Conservation (phyloP, 169 alveolate species). For the Ichthyophthirius multifiliis region DNA sequence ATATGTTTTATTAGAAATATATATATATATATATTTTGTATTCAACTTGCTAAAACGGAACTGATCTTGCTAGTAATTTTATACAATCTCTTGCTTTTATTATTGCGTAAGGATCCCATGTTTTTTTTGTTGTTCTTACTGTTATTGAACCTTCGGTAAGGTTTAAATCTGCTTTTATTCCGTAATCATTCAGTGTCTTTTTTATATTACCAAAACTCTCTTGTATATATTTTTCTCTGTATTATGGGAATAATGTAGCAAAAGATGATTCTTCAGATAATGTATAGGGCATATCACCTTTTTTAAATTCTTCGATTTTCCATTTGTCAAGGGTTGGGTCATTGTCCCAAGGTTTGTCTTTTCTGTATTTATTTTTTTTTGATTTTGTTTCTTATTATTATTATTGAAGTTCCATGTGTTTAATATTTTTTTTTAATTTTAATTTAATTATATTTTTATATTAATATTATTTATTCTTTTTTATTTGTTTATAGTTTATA, state of each 20-base stretch:
- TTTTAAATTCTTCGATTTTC: conserved; percentile 92
- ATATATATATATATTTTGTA: neutral
- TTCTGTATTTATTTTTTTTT: conserved; percentile 91
- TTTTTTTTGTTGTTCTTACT: conserved; percentile 96
- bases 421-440: too few species aligned
- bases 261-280: conserved; percentile 96
- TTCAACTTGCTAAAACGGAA: conserved; percentile 97
- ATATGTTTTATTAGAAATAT: too few species aligned
- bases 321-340: conserved; percentile 97
- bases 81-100: conserved; percentile 98
- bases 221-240: conserved; percentile 97
- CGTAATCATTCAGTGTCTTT: conserved; percentile 84
- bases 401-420: too few species aligned
- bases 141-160: conserved; percentile 99
- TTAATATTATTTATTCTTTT: too few species aligned
- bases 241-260: conserved; percentile 97
- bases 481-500: too few species aligned
- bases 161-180: conserved; percentile 94
- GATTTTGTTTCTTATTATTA: neutral
- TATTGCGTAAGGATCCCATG: conserved; percentile 98
- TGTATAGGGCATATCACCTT: conserved; percentile 89
- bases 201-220: conserved; percentile 96
- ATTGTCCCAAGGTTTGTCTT: conserved; percentile 99
- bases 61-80: conserved; percentile 97
- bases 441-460: too few species aligned